Conservation (phyloP, 176 grass and related monocot species). For the Eleusine coracana region DNA sequence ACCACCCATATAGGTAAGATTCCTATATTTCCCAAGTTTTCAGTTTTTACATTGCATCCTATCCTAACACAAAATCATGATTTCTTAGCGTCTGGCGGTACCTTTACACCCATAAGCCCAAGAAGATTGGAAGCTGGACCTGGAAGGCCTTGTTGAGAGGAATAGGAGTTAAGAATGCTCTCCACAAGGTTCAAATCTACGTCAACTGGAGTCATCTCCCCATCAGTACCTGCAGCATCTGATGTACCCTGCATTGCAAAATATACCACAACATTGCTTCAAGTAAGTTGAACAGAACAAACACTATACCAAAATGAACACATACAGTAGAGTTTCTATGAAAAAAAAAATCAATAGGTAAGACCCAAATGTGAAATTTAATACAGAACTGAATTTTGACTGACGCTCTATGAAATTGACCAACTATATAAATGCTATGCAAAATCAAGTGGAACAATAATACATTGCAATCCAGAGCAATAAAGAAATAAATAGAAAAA, state of each 20-base stretch:
- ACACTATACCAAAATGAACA: not conserved
- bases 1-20: not conserved
- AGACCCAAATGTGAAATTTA: slow-evolving; percentile 1
- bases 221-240: slow-evolving; percentile 48
- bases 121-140: slow-evolving; percentile 93
- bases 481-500: not conserved
- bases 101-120: slow-evolving; percentile 87
- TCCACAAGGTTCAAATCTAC: slow-evolving; percentile 91
- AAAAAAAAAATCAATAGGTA: not conserved
- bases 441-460: not conserved
- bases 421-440: not conserved
- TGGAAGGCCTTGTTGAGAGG: slow-evolving; percentile 89
- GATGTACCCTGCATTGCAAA: slow-evolving; percentile 66
- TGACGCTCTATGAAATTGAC: not conserved
- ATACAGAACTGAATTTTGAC: not conserved
- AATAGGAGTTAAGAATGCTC: slow-evolving; percentile 86
- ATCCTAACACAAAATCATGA: slow-evolving; percentile 25
- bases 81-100: slow-evolving; percentile 68
- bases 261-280: not conserved
- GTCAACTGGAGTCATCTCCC: slow-evolving; percentile 82
- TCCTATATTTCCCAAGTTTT: not conserved
- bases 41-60: not conserved
- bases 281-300: slow-evolving; percentile 4
- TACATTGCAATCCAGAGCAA: not conserved
- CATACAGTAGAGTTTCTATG: not conserved